Evolutionary conservation across 495 filamentous ascomycete species (phyloP).

Genomic region (Chaetomium tenue): DNA sequence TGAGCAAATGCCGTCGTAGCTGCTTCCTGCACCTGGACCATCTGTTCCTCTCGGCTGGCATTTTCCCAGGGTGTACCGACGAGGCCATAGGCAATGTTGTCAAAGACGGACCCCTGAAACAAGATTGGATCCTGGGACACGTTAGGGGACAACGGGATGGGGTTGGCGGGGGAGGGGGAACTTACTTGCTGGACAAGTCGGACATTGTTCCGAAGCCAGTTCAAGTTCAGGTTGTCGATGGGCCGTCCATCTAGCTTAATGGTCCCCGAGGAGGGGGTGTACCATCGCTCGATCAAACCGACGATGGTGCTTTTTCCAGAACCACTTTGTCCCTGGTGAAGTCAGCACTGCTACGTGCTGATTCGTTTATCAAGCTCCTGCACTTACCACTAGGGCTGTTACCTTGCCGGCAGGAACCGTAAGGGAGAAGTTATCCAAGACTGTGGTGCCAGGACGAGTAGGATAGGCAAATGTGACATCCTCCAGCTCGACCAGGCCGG

Average conservation of each 20-base stretch:
- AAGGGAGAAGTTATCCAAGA: constrained; percentile 76
- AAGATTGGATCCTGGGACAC: constrained; percentile 57
- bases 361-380: not conserved
- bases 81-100: constrained; percentile 62
- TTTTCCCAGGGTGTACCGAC: constrained; percentile 55
- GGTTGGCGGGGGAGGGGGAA: not conserved
- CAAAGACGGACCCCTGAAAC: constrained; percentile 66
- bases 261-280: constrained; percentile 58
- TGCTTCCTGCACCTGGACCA: constrained; percentile 53
- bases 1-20: constrained; percentile 56
- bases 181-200: constrained; percentile 60
- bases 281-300: constrained; percentile 87
- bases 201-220: constrained; percentile 64
- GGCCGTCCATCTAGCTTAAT: constrained; percentile 55
- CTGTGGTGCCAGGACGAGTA: constrained; percentile 74
- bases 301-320: constrained; percentile 88
- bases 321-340: constrained; percentile 31
- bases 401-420: constrained; percentile 77
- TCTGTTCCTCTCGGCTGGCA: constrained; percentile 49
- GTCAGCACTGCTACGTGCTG: not conserved
- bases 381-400: constrained; percentile 78
- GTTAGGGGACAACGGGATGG: not conserved
- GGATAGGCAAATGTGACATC: constrained; percentile 88
- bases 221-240: constrained; percentile 53
- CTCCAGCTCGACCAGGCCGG: constrained; percentile 74